These are phyloP conservation scores for Gossypium davidsonii DNA, from an alignment of 441 rosid genomes.

Conservation along the genomic window DNA sequence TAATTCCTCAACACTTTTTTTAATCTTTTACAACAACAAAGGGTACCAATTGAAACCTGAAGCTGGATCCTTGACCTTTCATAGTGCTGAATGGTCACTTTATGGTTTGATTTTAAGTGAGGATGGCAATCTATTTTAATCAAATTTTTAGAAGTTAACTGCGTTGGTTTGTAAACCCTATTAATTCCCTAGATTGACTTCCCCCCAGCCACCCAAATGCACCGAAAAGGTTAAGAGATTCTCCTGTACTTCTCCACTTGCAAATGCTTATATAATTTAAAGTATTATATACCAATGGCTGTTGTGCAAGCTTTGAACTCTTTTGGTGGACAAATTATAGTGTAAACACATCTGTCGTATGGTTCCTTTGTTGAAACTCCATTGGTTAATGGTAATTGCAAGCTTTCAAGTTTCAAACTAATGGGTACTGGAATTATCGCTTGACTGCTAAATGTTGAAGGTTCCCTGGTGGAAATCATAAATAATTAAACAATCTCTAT, in stretches of 20 bases:
- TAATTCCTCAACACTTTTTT: not conserved
- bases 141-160: not conserved
- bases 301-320: constrained; percentile 10
- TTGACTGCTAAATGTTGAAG: not conserved
- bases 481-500: too few species aligned
- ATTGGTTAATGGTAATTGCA: not conserved
- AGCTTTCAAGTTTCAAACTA: not conserved
- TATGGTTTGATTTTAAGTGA: not conserved
- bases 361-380: not conserved
- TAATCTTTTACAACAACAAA: not conserved
- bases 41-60: not conserved
- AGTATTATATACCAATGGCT: constrained; percentile 24
- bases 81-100: constrained; percentile 16
- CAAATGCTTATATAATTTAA: not conserved
- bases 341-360: constrained; percentile 26
- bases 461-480: too few species aligned
- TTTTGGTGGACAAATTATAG: constrained; percentile 28
- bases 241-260: constrained; percentile 26
- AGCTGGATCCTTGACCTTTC: constrained; percentile 19
- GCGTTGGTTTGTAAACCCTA: not conserved
- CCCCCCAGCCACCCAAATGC: constrained; percentile 23
- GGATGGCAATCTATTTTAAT: constrained; percentile 10
- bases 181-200: not conserved
- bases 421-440: not conserved
- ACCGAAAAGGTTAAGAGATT: constrained; percentile 20